Percentiles rank a stretch among this genome's conserved stretches.
Evolutionary conservation across 768 basidiomycete species (phyloP).

Genomic region (Tylopilus cervinicoccineus): DNA sequence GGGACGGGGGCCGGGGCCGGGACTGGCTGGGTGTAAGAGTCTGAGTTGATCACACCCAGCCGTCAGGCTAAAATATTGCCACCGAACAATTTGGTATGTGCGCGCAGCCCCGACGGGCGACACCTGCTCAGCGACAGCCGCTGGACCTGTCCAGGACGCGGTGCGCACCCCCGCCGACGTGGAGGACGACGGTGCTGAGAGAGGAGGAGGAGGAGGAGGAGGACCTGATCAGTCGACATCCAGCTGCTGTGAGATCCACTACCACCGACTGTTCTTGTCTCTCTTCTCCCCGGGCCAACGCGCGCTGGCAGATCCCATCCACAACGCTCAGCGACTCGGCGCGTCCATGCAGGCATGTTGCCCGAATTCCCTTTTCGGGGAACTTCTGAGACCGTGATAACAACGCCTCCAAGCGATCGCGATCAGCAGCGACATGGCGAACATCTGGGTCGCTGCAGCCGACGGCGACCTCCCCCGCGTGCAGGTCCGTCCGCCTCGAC

Average conservation of each 20-base stretch:
- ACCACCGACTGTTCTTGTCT: not conserved
- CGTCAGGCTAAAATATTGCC: conserved; percentile 20
- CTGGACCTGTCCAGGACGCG: too few relatives aligned
- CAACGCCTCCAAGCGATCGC: conserved; percentile 13
- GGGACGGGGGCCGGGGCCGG: too few relatives aligned
- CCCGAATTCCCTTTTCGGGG: conserved; percentile 26
- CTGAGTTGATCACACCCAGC: conserved; percentile 17
- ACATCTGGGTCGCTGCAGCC: conserved; percentile 91
- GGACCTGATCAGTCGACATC: conserved; percentile 30
- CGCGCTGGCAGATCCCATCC: too few relatives aligned
- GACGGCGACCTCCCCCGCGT: conserved; percentile 85
- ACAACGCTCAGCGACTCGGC: too few relatives aligned
- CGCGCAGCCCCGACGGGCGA: not conserved
- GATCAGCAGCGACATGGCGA: conserved; percentile 36
- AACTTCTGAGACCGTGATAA: conserved; percentile 19
- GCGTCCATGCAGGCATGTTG: conserved; percentile 3
- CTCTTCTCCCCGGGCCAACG: too few relatives aligned
- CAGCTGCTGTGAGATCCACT: conserved; percentile 24
- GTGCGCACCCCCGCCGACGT: too few relatives aligned
- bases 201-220: not conserved
- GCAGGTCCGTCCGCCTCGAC: conserved; percentile 42
- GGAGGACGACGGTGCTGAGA: conserved; percentile 22
- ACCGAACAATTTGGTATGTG: conserved; percentile 22
- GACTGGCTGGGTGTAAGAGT: conserved; percentile 14
- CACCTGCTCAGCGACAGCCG: too few relatives aligned